Conservation (phyloP, 2,329 filamentous ascomycete genomes). For the Colletotrichum tropicale region DNA sequence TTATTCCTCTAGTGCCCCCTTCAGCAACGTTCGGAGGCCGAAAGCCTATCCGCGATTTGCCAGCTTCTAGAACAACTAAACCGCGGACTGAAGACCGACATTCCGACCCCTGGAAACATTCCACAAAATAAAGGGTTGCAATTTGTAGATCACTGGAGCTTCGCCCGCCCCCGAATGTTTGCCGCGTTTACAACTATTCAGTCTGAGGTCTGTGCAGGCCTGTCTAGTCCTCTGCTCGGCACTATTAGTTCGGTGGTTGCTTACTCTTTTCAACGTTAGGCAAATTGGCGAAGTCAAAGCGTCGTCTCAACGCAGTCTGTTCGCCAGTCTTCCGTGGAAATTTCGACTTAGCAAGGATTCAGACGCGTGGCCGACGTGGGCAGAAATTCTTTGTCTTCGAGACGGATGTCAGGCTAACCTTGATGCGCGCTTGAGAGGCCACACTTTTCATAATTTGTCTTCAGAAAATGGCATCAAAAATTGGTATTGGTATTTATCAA, state of each 20-base stretch:
- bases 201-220: background rate
- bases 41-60: background rate
- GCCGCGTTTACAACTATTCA: background rate
- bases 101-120: background rate
- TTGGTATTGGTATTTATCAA: background rate
- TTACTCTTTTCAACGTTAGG: background rate
- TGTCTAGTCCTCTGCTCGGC: background rate
- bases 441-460: rapidly evolving
- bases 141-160: background rate
- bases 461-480: background rate
- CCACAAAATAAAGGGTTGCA: background rate
- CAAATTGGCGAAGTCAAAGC: background rate
- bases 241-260: background rate
- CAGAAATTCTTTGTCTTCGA: background rate
- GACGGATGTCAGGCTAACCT: background rate
- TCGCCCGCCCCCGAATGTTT: background rate
- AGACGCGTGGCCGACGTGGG: background rate
- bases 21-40: background rate
- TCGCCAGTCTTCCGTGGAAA: background rate
- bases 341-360: background rate
- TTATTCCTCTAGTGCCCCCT: background rate
- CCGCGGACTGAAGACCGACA: background rate
- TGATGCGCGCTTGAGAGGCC: background rate
- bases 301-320: background rate
- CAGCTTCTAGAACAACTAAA: background rate